Percentiles rank a stretch among this genome's conserved stretches.
Evolutionary conservation across 352 stramenopile species (phyloP).

Genomic region (Globisporangium acanthophoron): DNA sequence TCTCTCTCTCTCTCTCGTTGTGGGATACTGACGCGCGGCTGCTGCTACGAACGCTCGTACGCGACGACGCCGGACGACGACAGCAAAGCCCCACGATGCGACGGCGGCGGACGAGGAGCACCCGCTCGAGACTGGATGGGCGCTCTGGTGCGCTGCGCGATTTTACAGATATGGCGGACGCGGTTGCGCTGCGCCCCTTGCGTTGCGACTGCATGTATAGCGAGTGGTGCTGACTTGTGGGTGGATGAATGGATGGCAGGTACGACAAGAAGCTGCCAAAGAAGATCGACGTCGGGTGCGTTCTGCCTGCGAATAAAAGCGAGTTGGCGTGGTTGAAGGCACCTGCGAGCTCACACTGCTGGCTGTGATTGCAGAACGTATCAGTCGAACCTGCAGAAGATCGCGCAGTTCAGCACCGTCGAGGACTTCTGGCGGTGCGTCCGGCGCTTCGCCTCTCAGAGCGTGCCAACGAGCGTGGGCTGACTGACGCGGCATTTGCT

Average conservation of each 20-base stretch:
- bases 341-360: not conserved
- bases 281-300: slow-evolving; percentile 84
- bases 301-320: not conserved
- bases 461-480: not conserved
- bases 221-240: not conserved
- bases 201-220: too few species aligned
- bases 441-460: not conserved
- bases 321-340: too few species aligned
- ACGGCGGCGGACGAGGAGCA: slow-evolving; percentile 60
- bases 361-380: slow-evolving; percentile 38
- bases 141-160: slow-evolving; percentile 62
- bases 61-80: not conserved
- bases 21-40: not conserved
- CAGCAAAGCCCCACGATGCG: slow-evolving; percentile 15
- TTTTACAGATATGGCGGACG: not conserved
- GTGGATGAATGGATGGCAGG: slow-evolving; percentile 35
- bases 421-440: slow-evolving; percentile 91
- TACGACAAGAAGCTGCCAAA: slow-evolving; percentile 93
- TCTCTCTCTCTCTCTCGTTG: not conserved
- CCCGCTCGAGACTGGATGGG: slow-evolving; percentile 85
- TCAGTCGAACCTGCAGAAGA: slow-evolving; percentile 82
- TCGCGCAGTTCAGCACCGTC: slow-evolving; percentile 88
- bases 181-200: not conserved
- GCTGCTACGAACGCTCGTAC: too few species aligned
- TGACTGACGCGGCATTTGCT: not conserved